phyloP scores from a whole-genome alignment of 257 asterid species.

The Forsythia suspensa region DNA sequence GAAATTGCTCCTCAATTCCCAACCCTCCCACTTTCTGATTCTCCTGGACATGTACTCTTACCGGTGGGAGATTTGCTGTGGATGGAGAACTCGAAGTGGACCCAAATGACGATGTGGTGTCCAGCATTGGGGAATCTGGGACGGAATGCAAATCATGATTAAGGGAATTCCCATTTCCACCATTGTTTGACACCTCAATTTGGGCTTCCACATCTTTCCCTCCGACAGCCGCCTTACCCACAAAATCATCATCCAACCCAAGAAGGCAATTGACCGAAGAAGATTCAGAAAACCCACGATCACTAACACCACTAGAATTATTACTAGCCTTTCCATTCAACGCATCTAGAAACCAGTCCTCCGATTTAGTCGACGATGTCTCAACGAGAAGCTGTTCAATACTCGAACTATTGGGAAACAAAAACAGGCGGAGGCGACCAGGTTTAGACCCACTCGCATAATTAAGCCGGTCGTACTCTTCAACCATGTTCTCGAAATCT shows the following conservation, averaged over 20 bases:
- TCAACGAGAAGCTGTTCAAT: constrained; percentile 50
- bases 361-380: constrained; percentile 61
- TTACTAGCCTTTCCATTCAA: constrained; percentile 59
- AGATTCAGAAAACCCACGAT: constrained; percentile 60
- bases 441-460: constrained; percentile 23
- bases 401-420: constrained; percentile 41
- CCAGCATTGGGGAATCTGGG: constrained; percentile 85
- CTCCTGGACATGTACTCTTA: constrained; percentile 76
- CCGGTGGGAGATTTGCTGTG: constrained; percentile 70
- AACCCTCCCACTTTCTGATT: constrained; percentile 38
- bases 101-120: constrained; percentile 80
- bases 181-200: constrained; percentile 36
- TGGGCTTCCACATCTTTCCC: constrained; percentile 50
- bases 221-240: constrained; percentile 14
- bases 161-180: constrained; percentile 23
- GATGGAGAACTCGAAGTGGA: constrained; percentile 80
- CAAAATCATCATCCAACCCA: constrained; percentile 62
- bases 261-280: constrained; percentile 74
- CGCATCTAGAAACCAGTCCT: constrained; percentile 85
- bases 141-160: constrained; percentile 73
- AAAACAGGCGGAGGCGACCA: constrained; percentile 66
- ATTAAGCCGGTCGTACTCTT: constrained; percentile 78
- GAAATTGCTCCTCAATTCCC: constrained; percentile 83
- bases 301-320: constrained; percentile 40
- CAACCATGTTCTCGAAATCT: constrained; percentile 91